Base-by-base conservation (phyloP, 805 yeast genomes). In the Lachancea waltii region DNA sequence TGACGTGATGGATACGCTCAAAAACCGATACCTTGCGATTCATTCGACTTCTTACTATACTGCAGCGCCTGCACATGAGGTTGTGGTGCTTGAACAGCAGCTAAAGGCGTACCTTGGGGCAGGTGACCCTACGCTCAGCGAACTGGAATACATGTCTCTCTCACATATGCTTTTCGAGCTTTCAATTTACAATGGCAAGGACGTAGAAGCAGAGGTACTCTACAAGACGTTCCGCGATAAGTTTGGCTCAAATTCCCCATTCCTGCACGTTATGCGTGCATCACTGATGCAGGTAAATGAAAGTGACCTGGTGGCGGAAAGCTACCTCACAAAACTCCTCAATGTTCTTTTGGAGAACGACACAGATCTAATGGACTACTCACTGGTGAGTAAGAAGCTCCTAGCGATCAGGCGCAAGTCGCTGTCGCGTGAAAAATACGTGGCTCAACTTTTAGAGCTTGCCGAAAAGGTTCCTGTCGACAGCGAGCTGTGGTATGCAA, bases 141-240 rank as follows among this genome's bases (percentile, higher is more conserved):
- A 65, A 7, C 50, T 58, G 2, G 69, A 75, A n/a, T 59, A 71
- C 36, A 79, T 72, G 54, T 67, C 73, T 6, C 58, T 89, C 21
- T 65, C 79, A 46, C 95, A 85, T 56, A 70, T 85, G 50, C 78
- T 82, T 36, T 85, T 85, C 58, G 76, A 75, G 51, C 65, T 87
- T 13, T 64, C 79, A 4, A 58, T 89, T 25, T 58, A 71, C 39
- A 64, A 81, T n/a, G 67, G 74, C 35, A 71, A 77, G 41, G 95
- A 85, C 53, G 61, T 68, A 2, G 86, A 79, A 45, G 95, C 96
- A 8, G 75, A 80, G 48, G 60, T 73, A 8, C 64, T 76, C 44
- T 69, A 85, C 41, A 83, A 81, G 41, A 64, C 77, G 32, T 54
- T 89, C 11, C 56, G 72, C 24, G 96, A 89, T 53, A 74, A 75